Base-by-base conservation (phyloP, 2,329 filamentous ascomycete genomes). In the Pseudocercospora ulei region DNA sequence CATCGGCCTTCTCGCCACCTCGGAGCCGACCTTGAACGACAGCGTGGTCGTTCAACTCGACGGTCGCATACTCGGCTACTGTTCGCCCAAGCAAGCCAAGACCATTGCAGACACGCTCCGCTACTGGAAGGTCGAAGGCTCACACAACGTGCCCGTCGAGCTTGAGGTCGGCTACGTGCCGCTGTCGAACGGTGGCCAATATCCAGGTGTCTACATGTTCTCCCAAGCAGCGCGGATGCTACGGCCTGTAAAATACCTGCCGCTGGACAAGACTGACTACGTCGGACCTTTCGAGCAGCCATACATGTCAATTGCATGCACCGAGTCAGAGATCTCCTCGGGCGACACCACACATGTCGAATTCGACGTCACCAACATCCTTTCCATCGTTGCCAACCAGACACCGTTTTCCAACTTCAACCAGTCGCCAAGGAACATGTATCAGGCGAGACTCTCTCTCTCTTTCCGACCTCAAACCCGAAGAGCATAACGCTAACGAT, bases 391-490 rank as follows among this genome's bases (percentile, higher is more conserved):
- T 35, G 90, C 90, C 55, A 96, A 96, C 65, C 93, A 95, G 80
- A 98, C 90, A 0, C 90, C 90, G 3, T 98, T 98, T 65, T 95
- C 88, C 30, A 85, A 98, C 61, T 94, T 94, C 67, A 98, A 98
- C 65, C 90, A 98, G 63, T 95, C 87, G 8, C 90, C 90, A 1
- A 74, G 90, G 73, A 98, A 98, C 65, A 96, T 96, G 88, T 98
- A 96, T 17, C 39, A 37, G 39, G n/a, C n/a, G n/a, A n/a, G n/a
- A n/a, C n/a, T n/a, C n/a, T n/a, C n/a, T n/a, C n/a, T n/a, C n/a
- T n/a, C n/a, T n/a, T n/a, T n/a, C n/a, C n/a, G n/a, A n/a, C n/a
- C n/a, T n/a, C n/a, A n/a, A n/a, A n/a, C n/a, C n/a, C n/a, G n/a
- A n/a, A n/a, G n/a, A n/a, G n/a, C n/a, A n/a, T n/a, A n/a, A n/a